Conservation (phyloP, 139 green algal species). For the Closterium sp. region DNA sequence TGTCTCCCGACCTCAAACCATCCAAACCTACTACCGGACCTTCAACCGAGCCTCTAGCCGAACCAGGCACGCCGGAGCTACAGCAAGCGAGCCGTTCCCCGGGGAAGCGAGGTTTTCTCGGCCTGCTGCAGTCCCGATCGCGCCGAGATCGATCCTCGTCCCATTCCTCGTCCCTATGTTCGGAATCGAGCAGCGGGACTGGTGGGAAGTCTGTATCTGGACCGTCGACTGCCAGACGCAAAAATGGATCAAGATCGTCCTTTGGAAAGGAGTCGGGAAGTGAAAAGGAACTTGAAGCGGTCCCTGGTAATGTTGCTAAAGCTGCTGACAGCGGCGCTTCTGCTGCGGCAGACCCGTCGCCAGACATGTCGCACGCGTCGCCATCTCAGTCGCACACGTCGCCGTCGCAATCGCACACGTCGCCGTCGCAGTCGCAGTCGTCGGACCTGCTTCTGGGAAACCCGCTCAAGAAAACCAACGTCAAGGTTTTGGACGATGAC, state of each 20-base stretch:
- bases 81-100: background rate
- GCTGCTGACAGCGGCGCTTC: background rate
- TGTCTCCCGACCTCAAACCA: background rate
- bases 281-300: background rate
- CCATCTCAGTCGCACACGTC: background rate
- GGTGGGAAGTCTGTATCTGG: background rate
- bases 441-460: background rate
- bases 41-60: background rate
- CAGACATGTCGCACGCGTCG: background rate
- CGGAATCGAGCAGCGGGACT: background rate
- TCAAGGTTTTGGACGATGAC: background rate
- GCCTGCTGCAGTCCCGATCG: background rate
- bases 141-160: background rate
- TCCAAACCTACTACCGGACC: background rate
- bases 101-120: background rate
- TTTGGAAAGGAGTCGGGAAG: background rate
- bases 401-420: background rate
- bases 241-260: background rate
- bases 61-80: background rate
- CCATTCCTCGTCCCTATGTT: background rate
- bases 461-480: background rate
- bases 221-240: background rate
- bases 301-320: background rate
- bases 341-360: background rate
- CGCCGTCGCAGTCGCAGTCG: background rate